Percentiles rank a stretch among this genome's conserved stretches.
Evolutionary conservation across 2,329 filamentous ascomycete genomes (phyloP).

Genomic region (Apiospora arundinis): DNA sequence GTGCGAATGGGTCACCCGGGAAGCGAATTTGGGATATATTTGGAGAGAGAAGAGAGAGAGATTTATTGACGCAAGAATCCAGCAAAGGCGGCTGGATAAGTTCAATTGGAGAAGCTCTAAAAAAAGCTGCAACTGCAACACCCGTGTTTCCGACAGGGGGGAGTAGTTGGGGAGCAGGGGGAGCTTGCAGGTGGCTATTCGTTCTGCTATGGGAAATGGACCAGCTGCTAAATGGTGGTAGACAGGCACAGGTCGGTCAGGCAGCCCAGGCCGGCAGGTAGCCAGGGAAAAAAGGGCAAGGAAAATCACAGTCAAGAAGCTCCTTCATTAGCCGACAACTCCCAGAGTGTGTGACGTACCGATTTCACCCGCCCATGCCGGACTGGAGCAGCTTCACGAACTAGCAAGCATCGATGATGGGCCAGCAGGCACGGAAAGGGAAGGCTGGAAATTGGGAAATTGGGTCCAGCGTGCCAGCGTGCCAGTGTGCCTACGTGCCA

Average conservation of each 20-base stretch:
- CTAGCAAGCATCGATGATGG: background rate
- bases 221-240: background rate
- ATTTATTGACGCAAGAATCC: slow-evolving; percentile 21
- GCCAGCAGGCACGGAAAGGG: background rate
- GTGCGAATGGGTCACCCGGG: background rate
- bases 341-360: slow-evolving; percentile 20
- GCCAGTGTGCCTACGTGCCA: background rate
- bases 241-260: background rate
- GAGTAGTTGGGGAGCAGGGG: background rate
- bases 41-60: background rate
- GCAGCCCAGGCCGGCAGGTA: no score
- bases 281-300: slow-evolving; percentile 21
- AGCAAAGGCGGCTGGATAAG: slow-evolving; percentile 12
- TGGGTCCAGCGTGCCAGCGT: background rate
- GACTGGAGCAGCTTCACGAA: background rate
- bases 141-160: slow-evolving; percentile 20
- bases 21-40: background rate
- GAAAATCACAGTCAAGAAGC: slow-evolving; percentile 4
- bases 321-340: slow-evolving; percentile 21
- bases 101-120: slow-evolving; percentile 21
- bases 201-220: background rate
- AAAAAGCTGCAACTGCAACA: slow-evolving; percentile 21
- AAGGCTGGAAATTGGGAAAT: slow-evolving; percentile 2
- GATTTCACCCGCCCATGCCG: slow-evolving; percentile 22
- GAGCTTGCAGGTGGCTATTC: background rate